A percentile compares a stretch with the other conserved stretches of the same genome.
phyloP scores from a whole-genome alignment of 2,329 filamentous ascomycete genomes.

The Setomelanomma holmii region DNA sequence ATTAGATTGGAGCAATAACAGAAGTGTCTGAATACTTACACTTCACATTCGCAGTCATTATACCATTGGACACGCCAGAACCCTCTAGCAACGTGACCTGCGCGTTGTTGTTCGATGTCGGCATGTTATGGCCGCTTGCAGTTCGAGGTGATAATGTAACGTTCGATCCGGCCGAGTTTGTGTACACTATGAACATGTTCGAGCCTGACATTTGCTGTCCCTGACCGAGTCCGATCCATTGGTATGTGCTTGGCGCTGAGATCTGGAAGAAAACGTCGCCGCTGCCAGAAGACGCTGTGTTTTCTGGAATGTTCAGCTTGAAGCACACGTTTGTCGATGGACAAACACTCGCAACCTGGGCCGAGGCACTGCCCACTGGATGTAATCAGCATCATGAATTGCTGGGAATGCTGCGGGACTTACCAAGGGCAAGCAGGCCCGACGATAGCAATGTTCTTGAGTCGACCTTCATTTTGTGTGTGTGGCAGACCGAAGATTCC shows the following conservation, averaged over 20 bases:
- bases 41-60: slow-evolving; percentile 64
- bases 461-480: neutral
- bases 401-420: slow-evolving; percentile 4
- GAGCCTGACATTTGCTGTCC: slow-evolving; percentile 61
- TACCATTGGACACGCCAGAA: slow-evolving; percentile 59
- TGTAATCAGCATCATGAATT: slow-evolving; percentile 18
- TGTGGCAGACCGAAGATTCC: neutral
- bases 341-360: slow-evolving; percentile 41
- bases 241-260: slow-evolving; percentile 58
- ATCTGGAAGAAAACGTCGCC: slow-evolving; percentile 67
- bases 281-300: slow-evolving; percentile 57
- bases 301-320: slow-evolving; percentile 61
- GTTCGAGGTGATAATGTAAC: slow-evolving; percentile 64
- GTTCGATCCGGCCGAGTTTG: slow-evolving; percentile 59
- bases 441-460: neutral
- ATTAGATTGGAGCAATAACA: slow-evolving; percentile 12
- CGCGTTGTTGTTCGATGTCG: slow-evolving; percentile 51
- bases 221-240: slow-evolving; percentile 65
- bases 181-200: slow-evolving; percentile 67
- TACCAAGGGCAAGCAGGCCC: slow-evolving; percentile 38
- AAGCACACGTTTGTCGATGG: slow-evolving; percentile 52
- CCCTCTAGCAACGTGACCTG: slow-evolving; percentile 60
- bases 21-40: slow-evolving; percentile 48
- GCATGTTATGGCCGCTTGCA: slow-evolving; percentile 54
- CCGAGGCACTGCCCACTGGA: slow-evolving; percentile 33